phyloP scores from a whole-genome alignment of 345 rosid genomes.

The Camelina sativa region DNA sequence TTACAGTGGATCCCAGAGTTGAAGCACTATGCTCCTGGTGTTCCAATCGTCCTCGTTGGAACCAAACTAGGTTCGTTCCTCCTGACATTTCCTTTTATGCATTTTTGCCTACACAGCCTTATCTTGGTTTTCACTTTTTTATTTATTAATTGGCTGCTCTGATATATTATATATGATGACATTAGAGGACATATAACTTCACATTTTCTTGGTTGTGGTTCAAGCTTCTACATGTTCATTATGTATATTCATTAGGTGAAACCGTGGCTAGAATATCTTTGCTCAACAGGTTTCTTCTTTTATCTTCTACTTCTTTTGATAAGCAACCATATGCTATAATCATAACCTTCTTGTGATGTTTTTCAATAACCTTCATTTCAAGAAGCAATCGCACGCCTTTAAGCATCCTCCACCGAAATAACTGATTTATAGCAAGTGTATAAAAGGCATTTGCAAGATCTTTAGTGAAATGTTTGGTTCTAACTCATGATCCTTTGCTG shows the following conservation, averaged over 20 bases:
- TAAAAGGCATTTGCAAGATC: conserved; percentile 1
- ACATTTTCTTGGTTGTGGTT: conserved; percentile 22
- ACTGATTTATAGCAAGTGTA: neutral
- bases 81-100: neutral
- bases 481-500: neutral
- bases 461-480: neutral
- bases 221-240: conserved; percentile 6
- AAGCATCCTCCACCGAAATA: neutral
- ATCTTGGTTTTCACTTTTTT: neutral
- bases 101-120: no score
- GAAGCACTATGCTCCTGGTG: conserved; percentile 93
- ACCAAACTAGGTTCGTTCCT: conserved; percentile 78
- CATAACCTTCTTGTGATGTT: neutral
- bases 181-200: conserved; percentile 17
- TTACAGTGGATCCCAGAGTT: conserved; percentile 96
- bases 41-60: conserved; percentile 88
- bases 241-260: conserved; percentile 7
- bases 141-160: conserved; percentile 24
- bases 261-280: conserved; percentile 3
- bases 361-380: conserved; percentile 2
- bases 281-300: conserved; percentile 6
- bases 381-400: neutral
- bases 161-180: neutral
- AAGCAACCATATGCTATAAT: neutral
- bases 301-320: conserved; percentile 5